Evolutionary conservation across 2,329 filamentous ascomycete genomes (phyloP).

Genomic region (Orbilia ellipsospora): DNA sequence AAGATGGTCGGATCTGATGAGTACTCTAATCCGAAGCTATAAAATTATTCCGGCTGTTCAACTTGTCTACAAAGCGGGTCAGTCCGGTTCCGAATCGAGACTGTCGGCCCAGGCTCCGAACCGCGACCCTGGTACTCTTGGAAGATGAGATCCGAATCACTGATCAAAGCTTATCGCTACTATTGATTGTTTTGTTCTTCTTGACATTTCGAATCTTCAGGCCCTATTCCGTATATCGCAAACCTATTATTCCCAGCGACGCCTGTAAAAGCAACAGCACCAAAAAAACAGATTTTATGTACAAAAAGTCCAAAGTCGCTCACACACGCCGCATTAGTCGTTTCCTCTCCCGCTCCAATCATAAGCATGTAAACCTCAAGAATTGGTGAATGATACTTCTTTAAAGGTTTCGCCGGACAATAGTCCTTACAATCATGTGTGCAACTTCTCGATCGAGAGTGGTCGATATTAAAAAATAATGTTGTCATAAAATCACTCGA

Average conservation of each 20-base stretch:
- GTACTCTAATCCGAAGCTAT: no score
- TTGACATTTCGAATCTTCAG: background rate
- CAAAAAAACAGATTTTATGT: slow-evolving; percentile 10
- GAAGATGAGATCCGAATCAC: no score
- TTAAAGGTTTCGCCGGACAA: background rate
- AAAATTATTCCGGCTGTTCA: no score
- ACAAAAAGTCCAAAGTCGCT: slow-evolving; percentile 12
- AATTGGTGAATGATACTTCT: background rate
- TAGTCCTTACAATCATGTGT: background rate
- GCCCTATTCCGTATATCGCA: background rate
- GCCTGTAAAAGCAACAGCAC: slow-evolving; percentile 2
- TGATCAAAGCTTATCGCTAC: no score
- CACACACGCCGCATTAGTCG: background rate
- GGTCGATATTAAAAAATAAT: background rate
- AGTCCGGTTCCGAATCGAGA: no score
- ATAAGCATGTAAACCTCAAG: background rate
- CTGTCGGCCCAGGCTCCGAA: no score
- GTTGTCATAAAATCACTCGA: background rate
- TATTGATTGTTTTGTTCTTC: background rate
- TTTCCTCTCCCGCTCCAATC: background rate
- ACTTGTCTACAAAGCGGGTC: no score
- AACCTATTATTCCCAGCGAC: slow-evolving; percentile 9
- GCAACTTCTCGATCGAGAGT: background rate
- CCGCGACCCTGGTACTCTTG: no score
- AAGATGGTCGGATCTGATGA: no score